phyloP scores from a whole-genome alignment of 352 stramenopile genomes.

The Peronospora destructor region DNA sequence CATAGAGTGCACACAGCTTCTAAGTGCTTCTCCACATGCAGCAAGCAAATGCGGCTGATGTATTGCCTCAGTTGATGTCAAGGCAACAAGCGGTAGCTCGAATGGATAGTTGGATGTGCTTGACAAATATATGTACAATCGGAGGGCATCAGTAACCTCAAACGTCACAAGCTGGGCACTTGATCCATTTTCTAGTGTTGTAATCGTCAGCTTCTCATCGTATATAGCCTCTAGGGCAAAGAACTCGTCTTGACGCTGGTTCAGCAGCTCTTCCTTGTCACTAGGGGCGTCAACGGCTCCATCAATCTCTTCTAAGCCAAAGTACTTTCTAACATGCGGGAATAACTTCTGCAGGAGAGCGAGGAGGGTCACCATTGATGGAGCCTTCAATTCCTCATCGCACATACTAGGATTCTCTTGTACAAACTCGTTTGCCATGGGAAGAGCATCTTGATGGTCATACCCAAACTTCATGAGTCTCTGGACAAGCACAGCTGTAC shows the following conservation, averaged over 20 bases:
- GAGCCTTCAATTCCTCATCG: constrained; percentile 31
- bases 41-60: constrained; percentile 41
- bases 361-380: constrained; percentile 34
- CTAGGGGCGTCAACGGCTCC: constrained; percentile 11
- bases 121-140: constrained; percentile 53
- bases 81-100: constrained; percentile 52
- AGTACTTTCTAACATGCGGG: constrained; percentile 38
- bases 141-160: constrained; percentile 38
- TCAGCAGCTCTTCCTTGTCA: constrained; percentile 36
- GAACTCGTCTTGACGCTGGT: constrained; percentile 62
- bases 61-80: constrained; percentile 33
- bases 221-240: constrained; percentile 82
- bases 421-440: constrained; percentile 40
- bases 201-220: constrained; percentile 51
- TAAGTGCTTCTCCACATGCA: constrained; percentile 40
- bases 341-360: constrained; percentile 36
- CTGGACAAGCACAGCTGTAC: constrained; percentile 47
- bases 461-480: constrained; percentile 77
- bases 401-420: constrained; percentile 16
- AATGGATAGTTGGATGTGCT: constrained; percentile 62
- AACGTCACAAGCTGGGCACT: constrained; percentile 37
- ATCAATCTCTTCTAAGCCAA: constrained; percentile 23
- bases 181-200: constrained; percentile 17
- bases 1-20: constrained; percentile 42
- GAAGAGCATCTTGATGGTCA: constrained; percentile 46